phyloP scores from a whole-genome alignment of 768 basidiomycete species.

The Leccinum olivaceopallidum region DNA sequence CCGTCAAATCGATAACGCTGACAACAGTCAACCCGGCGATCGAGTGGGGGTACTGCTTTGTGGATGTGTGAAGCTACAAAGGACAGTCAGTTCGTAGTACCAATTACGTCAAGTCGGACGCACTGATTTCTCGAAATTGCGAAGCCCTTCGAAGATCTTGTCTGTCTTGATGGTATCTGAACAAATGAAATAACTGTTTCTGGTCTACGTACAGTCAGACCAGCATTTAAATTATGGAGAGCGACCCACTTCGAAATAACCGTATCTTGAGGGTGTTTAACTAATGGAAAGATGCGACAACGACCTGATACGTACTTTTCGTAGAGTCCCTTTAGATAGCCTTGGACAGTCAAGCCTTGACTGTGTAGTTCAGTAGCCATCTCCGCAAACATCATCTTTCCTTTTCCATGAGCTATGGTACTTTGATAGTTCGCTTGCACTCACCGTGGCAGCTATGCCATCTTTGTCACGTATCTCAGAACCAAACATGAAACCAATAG shows the following conservation, averaged over 20 bases:
- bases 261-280: conserved; percentile 51
- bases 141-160: conserved; percentile 65
- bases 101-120: conserved; percentile 6
- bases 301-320: conserved; percentile 42
- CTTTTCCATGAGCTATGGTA: conserved; percentile 1
- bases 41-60: conserved; percentile 52
- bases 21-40: conserved; percentile 64
- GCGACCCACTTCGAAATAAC: conserved; percentile 64
- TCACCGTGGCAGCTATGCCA: conserved; percentile 78
- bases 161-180: conserved; percentile 65
- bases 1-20: conserved; percentile 73
- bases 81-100: not conserved
- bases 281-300: not conserved
- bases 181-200: conserved; percentile 83
- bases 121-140: conserved; percentile 51
- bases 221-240: not conserved
- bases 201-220: conserved; percentile 48
- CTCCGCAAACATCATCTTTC: conserved; percentile 67
- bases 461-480: conserved; percentile 82
- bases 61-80: conserved; percentile 20
- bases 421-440: not conserved
- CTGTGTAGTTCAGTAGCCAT: conserved; percentile 52
- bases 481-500: conserved; percentile 91
- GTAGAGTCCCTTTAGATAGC: conserved; percentile 65
- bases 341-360: conserved; percentile 53